Evolutionary conservation across 164 flowering plant species (phyloP).

Genomic region (Chloranthus sessilifolius): DNA sequence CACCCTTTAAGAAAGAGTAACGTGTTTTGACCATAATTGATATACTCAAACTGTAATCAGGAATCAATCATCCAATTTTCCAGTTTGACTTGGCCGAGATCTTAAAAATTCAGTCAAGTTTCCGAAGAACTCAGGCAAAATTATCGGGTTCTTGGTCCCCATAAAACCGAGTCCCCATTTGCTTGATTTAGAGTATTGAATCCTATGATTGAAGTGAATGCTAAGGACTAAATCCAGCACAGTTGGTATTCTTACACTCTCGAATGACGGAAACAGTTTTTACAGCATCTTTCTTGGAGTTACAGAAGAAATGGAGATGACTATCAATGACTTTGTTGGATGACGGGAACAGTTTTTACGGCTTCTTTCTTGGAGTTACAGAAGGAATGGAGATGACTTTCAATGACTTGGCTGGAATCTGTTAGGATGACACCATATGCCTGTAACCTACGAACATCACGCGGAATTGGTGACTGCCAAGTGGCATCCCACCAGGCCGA

Average conservation of each 20-base stretch:
- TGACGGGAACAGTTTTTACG: conserved; percentile 30
- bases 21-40: too few species aligned
- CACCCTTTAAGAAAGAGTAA: too few species aligned
- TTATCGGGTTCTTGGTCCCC: too few species aligned
- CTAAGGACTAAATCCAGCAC: conserved; percentile 8
- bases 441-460: conserved; percentile 61
- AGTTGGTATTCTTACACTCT: conserved; percentile 14
- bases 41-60: too few species aligned
- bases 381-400: conserved; percentile 40
- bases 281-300: conserved; percentile 33
- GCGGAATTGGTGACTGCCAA: conserved; percentile 86
- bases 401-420: conserved; percentile 58
- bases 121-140: too few species aligned
- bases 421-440: conserved; percentile 62
- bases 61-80: too few species aligned
- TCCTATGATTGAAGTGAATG: too few species aligned
- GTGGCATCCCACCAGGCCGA: conserved; percentile 97
- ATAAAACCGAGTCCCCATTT: too few species aligned
- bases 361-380: conserved; percentile 45
- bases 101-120: too few species aligned
- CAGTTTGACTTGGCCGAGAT: too few species aligned
- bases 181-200: too few species aligned
- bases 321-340: conserved; percentile 35
- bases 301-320: conserved; percentile 54
- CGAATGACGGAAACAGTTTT: conserved; percentile 27